These are phyloP conservation scores for Geum urbanum DNA, from an alignment of 306 rosid genomes.

Conservation along the genomic window DNA sequence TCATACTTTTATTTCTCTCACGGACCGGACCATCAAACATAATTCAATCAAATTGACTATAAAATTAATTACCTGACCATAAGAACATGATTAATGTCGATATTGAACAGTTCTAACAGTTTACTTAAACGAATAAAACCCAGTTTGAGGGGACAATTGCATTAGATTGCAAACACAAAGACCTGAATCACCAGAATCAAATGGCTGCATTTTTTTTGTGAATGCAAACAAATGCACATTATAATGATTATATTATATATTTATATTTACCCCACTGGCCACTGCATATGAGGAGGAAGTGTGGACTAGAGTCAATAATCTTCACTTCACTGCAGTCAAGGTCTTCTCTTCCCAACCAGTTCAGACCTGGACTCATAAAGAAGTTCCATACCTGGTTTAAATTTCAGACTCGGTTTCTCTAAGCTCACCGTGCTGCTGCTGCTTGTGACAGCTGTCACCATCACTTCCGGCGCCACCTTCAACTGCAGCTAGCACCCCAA, in stretches of 20 bases:
- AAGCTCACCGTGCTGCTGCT: conserved; percentile 13
- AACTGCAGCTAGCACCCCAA: conserved; percentile 30
- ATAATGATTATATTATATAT: too few relatives aligned
- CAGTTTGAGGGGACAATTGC: too few relatives aligned
- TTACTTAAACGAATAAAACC: too few relatives aligned
- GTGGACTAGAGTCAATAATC: neutral
- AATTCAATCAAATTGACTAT: neutral
- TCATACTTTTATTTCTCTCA: neutral
- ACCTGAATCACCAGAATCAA: neutral
- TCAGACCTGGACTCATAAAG: neutral
- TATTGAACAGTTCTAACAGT: too few relatives aligned
- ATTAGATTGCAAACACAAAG: neutral
- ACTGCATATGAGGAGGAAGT: neutral
- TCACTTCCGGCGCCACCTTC: conserved; percentile 39
- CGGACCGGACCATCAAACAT: neutral
- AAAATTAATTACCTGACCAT: too few relatives aligned
- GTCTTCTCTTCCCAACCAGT: neutral
- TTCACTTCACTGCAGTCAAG: neutral
- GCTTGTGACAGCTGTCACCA: conserved; percentile 10
- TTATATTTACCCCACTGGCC: neutral
- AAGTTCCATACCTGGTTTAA: neutral
- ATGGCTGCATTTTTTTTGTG: neutral
- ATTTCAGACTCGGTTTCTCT: conserved; percentile 4
- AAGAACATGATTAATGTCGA: too few relatives aligned
- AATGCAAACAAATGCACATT: neutral